Base-by-base conservation (phyloP, 78 protist genomes). In the Tieghemostelium lacteum region DNA sequence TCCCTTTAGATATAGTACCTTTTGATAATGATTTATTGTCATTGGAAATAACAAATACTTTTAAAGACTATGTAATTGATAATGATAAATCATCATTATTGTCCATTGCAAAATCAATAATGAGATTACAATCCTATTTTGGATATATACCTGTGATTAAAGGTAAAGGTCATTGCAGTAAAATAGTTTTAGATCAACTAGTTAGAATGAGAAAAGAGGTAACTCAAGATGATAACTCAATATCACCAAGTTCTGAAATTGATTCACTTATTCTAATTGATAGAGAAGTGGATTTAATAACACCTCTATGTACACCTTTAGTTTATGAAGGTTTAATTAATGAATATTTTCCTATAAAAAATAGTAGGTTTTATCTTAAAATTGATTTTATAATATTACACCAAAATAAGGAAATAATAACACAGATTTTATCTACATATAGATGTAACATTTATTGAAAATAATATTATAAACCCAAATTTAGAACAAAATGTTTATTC, bases 301-400 rank as follows among this genome's bases (percentile, higher is more conserved):
- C 96, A 33, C 95, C 96, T 28, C 72, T 96, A 52, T 62, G 75
- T 50, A 85, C 96, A n/a, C 98, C 93, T 31, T 78, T 97, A 8
- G 98, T 99, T 6, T 98, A 97, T 54, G 99, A 97, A 64, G 99
- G 99, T 2, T 55, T 98, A 34, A 36, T 98, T n/a, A 98, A 98
- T 75, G 98, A 97, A 62, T 14, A 87, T 19, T 95, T 88, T 45
- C 93, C 97, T 29, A 88, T 97, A 55, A 26, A 78, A 8, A 60
- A 64, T 33, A 83, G 40, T 71, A 63, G 28, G n/a, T 52, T 63
- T 16, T 16, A 37, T 7, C 26, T 39, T n/a, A n/a, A n/a, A n/a
- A n/a, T n/a, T n/a, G n/a, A 69, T 8, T 24, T 22, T 33, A 16
- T 16, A 63, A 63, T 49, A 49, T 49, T 49, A 49, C 8, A 49